Conservation (phyloP, 768 basidiomycete species). For the Piloderma croceum region DNA sequence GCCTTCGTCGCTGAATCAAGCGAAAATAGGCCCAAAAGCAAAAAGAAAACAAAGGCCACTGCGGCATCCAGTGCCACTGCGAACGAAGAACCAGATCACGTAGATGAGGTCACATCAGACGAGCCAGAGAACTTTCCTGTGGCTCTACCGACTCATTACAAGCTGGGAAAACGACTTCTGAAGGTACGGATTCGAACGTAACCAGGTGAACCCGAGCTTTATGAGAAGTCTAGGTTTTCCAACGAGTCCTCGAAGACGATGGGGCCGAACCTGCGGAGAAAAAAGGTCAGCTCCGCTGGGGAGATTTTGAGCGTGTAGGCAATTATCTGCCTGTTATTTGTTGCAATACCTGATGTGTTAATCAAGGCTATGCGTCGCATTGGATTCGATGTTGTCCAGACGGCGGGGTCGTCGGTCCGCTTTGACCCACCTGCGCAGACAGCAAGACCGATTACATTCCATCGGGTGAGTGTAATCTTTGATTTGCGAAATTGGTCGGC, state of each 20-base stretch:
- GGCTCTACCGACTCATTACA: constrained; percentile 10
- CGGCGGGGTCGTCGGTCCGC: constrained; percentile 15
- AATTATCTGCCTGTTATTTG: neutral
- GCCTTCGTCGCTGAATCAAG: constrained; percentile 3
- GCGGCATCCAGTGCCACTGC: neutral
- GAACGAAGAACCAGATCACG: neutral
- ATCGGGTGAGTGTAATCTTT: constrained; percentile 9
- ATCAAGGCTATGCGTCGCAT: constrained; percentile 15
- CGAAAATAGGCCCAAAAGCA: constrained; percentile 6
- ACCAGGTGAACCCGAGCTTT: neutral
- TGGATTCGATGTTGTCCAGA: constrained; percentile 14
- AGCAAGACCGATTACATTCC: constrained; percentile 15
- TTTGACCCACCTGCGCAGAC: constrained; percentile 16
- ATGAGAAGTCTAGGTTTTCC: constrained; percentile 7
- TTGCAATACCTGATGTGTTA: neutral
- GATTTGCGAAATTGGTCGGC: neutral
- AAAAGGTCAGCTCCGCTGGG: constrained; percentile 17
- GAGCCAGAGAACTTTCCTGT: constrained; percentile 5
- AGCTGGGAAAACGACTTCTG: constrained; percentile 13
- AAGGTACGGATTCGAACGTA: constrained; percentile 12
- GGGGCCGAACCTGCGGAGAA: constrained; percentile 6
- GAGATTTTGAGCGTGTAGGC: constrained; percentile 14
- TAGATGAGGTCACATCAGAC: neutral
- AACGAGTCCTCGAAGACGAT: constrained; percentile 10
- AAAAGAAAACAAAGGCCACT: neutral